Conservation (phyloP, 495 filamentous ascomycete genomes). For the Trichoderma reesei region DNA sequence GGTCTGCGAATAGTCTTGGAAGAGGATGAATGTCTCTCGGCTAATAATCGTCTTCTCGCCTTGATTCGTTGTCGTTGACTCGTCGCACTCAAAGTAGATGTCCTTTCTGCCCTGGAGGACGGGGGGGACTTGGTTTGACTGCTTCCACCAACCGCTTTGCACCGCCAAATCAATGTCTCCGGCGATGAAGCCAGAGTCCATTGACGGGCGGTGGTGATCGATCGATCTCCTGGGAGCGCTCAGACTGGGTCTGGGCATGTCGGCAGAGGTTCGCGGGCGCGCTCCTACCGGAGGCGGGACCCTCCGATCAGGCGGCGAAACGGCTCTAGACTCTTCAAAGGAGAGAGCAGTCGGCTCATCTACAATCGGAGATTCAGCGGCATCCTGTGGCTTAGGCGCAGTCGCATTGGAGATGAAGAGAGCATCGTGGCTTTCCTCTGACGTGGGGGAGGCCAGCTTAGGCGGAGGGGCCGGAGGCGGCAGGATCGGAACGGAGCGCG, state of each 20-base stretch:
- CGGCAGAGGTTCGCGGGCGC: constrained; percentile 57
- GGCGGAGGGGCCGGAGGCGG: constrained; percentile 57
- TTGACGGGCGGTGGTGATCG: constrained; percentile 48
- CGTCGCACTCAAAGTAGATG: constrained; percentile 73
- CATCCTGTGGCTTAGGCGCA: constrained; percentile 38
- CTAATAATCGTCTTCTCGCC: constrained; percentile 59
- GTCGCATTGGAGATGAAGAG: constrained; percentile 24
- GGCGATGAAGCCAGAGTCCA: constrained; percentile 75
- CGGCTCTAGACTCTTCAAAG: constrained; percentile 20
- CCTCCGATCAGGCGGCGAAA: constrained; percentile 28
- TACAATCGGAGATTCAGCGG: constrained; percentile 25
- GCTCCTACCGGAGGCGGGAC: constrained; percentile 38
- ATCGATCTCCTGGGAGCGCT: constrained; percentile 54
- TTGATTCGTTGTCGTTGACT: constrained; percentile 56
- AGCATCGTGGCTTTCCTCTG: constrained; percentile 65
- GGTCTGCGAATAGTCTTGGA: constrained; percentile 93
- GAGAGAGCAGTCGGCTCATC: constrained; percentile 7
- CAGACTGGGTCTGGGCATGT: constrained; percentile 44
- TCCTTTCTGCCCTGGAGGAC: constrained; percentile 74
- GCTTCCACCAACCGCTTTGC: constrained; percentile 73
- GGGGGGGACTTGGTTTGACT: constrained; percentile 65
- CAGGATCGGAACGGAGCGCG: constrained; percentile 49
- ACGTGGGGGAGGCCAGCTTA: constrained; percentile 35
- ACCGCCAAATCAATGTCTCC: constrained; percentile 71
- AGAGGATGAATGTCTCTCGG: constrained; percentile 77